Evolutionary conservation across 495 filamentous ascomycete genomes (phyloP).

Genomic region (Cairneyella variabilis): DNA sequence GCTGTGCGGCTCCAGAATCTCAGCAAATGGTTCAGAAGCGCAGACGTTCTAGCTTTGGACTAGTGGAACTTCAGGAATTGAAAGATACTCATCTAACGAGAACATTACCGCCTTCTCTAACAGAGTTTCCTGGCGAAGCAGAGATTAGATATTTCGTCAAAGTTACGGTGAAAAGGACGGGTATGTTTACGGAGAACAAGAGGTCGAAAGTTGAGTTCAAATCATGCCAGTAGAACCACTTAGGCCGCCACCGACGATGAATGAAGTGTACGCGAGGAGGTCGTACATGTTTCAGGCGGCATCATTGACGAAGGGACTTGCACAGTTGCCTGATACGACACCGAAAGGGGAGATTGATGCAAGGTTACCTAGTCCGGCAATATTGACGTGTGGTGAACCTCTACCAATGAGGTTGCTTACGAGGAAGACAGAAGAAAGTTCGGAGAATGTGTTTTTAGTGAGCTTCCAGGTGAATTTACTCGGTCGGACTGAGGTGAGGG

Average conservation of each 20-base stretch:
- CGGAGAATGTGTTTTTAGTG: constrained; percentile 65
- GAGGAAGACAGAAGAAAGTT: constrained; percentile 63
- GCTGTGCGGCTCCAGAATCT: constrained; percentile 54
- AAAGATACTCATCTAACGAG: constrained; percentile 69
- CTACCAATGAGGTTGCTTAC: constrained; percentile 77
- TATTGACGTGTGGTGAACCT: constrained; percentile 82
- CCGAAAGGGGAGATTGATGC: constrained; percentile 64
- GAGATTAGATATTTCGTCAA: constrained; percentile 94
- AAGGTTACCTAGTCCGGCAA: constrained; percentile 80
- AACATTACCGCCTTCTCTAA: constrained; percentile 84
- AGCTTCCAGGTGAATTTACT: constrained; percentile 77
- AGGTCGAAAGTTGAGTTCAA: constrained; percentile 59
- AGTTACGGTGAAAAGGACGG: constrained; percentile 76
- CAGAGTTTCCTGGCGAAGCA: constrained; percentile 73
- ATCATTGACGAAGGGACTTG: constrained; percentile 41
- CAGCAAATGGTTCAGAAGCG: constrained; percentile 36
- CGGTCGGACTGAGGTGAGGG: constrained; percentile 71
- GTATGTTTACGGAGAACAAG: constrained; percentile 84
- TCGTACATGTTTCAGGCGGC: constrained; percentile 67
- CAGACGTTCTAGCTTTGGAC: constrained; percentile 25
- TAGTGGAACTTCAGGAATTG: constrained; percentile 38
- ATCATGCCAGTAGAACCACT: constrained; percentile 89
- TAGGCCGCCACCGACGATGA: constrained; percentile 56
- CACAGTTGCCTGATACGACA: constrained; percentile 21
- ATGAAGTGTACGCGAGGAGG: constrained; percentile 80